Conservation (phyloP, 1,284 basidiomycete species). For the Tetrapyrgos nigripes region DNA sequence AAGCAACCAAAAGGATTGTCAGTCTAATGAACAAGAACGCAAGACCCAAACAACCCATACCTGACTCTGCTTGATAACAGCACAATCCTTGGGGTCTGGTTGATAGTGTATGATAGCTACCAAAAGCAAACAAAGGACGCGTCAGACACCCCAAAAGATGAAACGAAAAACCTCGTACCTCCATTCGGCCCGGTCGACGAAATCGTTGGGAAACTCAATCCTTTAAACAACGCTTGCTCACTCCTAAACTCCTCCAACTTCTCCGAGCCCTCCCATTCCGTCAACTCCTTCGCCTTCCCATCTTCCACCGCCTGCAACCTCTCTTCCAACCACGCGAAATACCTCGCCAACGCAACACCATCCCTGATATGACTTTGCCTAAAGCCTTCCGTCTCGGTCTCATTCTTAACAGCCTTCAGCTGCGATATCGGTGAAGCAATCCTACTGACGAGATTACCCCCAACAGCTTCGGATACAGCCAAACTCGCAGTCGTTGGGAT, state of each 20-base stretch:
- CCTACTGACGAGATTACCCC: slow-evolving; percentile 68
- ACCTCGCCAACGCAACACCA: slow-evolving; percentile 85
- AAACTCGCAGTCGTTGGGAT: slow-evolving; percentile 79
- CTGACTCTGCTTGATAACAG: slow-evolving; percentile 78
- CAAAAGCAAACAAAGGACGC: not conserved
- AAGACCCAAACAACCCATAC: slow-evolving; percentile 38
- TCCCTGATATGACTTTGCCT: slow-evolving; percentile 90
- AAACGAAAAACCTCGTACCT: slow-evolving; percentile 48
- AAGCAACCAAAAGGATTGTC: slow-evolving; percentile 10
- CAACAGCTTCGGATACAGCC: slow-evolving; percentile 80
- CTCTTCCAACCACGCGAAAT: slow-evolving; percentile 96
- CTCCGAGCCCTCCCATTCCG: slow-evolving; percentile 85
- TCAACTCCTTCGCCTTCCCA: slow-evolving; percentile 63
- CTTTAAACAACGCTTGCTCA: slow-evolving; percentile 81
- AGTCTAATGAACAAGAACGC: not conserved
- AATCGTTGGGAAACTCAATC: slow-evolving; percentile 92
- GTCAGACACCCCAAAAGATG: slow-evolving; percentile 7
- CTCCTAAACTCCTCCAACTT: slow-evolving; percentile 83
- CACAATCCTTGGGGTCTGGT: slow-evolving; percentile 79
- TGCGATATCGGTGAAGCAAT: slow-evolving; percentile 79
- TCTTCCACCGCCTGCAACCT: slow-evolving; percentile 53
- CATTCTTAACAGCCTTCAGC: slow-evolving; percentile 92
- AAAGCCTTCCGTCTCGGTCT: slow-evolving; percentile 89
- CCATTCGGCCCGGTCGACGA: slow-evolving; percentile 90
- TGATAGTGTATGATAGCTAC: slow-evolving; percentile 94